A percentile compares a stretch with the other conserved stretches of the same genome.
Conservation (phyloP, 768 basidiomycete species). For the Peribolospora kevripleyi region DNA sequence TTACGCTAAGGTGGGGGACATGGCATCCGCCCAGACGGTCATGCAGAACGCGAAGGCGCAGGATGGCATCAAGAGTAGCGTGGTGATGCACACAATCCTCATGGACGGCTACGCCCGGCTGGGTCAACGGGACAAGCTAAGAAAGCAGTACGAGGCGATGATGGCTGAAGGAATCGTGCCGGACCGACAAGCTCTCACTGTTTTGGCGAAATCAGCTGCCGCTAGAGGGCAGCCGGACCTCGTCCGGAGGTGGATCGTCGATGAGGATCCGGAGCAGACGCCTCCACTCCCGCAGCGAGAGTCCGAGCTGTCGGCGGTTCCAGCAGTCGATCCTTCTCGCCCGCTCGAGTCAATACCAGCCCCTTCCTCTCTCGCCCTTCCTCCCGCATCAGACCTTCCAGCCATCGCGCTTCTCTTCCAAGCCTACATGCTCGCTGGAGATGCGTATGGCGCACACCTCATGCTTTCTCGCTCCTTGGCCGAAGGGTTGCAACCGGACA, state of each 20-base stretch:
- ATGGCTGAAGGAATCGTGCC: slow-evolving; percentile 35
- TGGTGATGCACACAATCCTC: slow-evolving; percentile 51
- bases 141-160: slow-evolving; percentile 38
- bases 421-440: slow-evolving; percentile 36
- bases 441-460: slow-evolving; percentile 32
- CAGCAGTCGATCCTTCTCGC: background rate
- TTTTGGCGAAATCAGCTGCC: background rate
- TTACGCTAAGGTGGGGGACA: slow-evolving; percentile 36
- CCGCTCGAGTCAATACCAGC: background rate
- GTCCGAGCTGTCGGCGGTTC: background rate
- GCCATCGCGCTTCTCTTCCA: slow-evolving; percentile 41
- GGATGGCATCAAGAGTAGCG: slow-evolving; percentile 33
- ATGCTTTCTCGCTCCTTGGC: slow-evolving; percentile 22
- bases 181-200: slow-evolving; percentile 21
- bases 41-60: slow-evolving; percentile 28
- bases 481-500: too few species aligned
- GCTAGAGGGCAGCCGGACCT: background rate
- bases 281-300: background rate
- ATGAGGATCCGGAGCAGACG: background rate
- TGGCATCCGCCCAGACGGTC: slow-evolving; percentile 31
- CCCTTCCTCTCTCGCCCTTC: background rate
- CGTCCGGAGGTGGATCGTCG: background rate
- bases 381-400: too few species aligned
- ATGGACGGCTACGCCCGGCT: slow-evolving; percentile 45
- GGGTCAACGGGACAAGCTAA: slow-evolving; percentile 31